Base-by-base conservation (phyloP, 805 yeast genomes). In the Danielozyma ontarioensis region DNA sequence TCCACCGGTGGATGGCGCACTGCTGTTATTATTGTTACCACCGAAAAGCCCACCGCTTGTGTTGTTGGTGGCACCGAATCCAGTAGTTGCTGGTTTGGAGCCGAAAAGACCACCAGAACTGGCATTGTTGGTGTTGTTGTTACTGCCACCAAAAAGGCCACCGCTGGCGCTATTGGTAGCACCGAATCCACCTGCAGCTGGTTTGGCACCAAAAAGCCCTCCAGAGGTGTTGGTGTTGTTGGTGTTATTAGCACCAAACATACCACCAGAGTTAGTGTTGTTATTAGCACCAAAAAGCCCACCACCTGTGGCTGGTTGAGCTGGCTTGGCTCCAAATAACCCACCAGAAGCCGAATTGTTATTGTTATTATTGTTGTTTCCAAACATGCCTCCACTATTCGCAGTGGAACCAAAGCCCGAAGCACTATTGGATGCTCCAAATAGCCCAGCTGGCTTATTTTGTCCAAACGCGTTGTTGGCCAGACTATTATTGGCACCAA, bases 201-300 rank as follows among this genome's bases (percentile, higher is more conserved):
- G 51, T 12, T 58, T 60, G 23, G 55, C 49, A 24, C 76, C 76
- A 47, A 73, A 74, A 23, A 61, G 49, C 3, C 72, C 71, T 18
- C 58, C 58, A 10, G 47, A 39, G 35, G 40, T 58, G 28, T 49
- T 45, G 27, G 32, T 36, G 39, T 33, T 30, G 32, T 24, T 33
- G 29, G 44, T 47, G 28, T 40, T 36, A 10, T 19, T 46, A 65
- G 78, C 32, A 78, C 77, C 48, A 84, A 78, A 51, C 78, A 78
- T 51, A 78, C 84, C 17, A 76, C 84, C 25, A 70, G 69, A 57
- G 80, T 67, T 10, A 72, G 73, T 19, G 68, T 68, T 35, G 58
- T 67, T 2, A 48, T 48, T 49, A 28, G 53, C 13, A 15, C 77
- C 78, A 68, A 77, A 74, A 34, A 72, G 48, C 3, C 74, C 72